Evolutionary conservation across 306 rosid genomes (phyloP).

Genomic region (Cotoneaster glaucophyllus): DNA sequence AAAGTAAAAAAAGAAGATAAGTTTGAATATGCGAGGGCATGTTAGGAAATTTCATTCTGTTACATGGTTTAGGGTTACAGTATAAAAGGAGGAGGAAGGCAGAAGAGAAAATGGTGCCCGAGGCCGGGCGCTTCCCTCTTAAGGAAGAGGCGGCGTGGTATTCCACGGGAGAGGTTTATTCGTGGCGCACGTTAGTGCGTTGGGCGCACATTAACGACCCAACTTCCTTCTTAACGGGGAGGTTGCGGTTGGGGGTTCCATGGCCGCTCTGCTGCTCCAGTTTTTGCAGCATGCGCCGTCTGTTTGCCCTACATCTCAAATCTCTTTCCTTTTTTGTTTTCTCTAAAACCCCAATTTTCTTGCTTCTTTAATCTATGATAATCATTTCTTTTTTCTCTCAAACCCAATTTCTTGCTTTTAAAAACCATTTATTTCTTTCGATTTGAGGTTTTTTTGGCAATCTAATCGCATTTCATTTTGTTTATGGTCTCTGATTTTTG

Average conservation of each 20-base stretch:
- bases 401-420: background rate
- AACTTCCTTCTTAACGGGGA: background rate
- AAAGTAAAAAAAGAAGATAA: no score
- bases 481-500: background rate
- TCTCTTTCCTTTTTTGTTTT: no score
- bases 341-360: no score
- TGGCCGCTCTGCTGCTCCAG: slow-evolving; percentile 24
- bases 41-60: background rate
- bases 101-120: slow-evolving; percentile 13
- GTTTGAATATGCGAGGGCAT: background rate
- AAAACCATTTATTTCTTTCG: background rate
- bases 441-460: no score
- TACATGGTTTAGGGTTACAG: slow-evolving; percentile 8
- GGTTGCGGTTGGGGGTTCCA: slow-evolving; percentile 20
- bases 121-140: slow-evolving; percentile 53
- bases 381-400: background rate
- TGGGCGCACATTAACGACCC: slow-evolving; percentile 30
- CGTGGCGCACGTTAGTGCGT: slow-evolving; percentile 42
- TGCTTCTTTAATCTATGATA: background rate
- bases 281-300: slow-evolving; percentile 24
- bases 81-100: background rate
- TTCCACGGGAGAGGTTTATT: slow-evolving; percentile 47
- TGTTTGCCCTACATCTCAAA: slow-evolving; percentile 27
- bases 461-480: background rate
- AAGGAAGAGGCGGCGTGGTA: slow-evolving; percentile 51